A percentile compares a stretch with the other conserved stretches of the same genome.
These are phyloP conservation scores for Narthecium ossifragum DNA, from an alignment of 106 monocot genomes.

Conservation along the genomic window DNA sequence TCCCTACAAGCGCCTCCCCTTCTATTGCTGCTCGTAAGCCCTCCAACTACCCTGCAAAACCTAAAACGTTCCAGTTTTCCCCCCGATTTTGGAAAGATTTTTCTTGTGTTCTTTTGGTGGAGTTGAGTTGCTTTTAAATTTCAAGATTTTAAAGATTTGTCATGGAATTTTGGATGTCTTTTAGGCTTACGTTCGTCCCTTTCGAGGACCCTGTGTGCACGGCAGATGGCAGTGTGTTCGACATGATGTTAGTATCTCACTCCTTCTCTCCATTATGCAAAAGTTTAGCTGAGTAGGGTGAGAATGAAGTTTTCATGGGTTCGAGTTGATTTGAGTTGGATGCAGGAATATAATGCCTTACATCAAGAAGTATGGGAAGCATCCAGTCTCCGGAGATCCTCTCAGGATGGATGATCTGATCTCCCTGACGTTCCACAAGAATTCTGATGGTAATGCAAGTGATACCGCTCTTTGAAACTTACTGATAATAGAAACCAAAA, in stretches of 20 bases:
- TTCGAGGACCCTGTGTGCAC: constrained; percentile 95
- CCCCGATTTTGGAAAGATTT: too few species aligned
- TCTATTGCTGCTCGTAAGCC: constrained; percentile 94
- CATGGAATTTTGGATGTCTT: neutral
- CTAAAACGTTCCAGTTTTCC: neutral
- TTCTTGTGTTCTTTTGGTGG: constrained; percentile 1
- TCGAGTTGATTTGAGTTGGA: neutral
- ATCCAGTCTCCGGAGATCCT: constrained; percentile 61
- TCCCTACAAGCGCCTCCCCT: constrained; percentile 95
- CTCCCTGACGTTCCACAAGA: constrained; percentile 67
- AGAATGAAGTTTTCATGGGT: neutral
- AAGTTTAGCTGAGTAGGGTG: too few species aligned
- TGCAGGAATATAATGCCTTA: constrained; percentile 70
- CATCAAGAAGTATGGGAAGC: constrained; percentile 59
- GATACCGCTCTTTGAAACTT: too few species aligned
- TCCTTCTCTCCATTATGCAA: too few species aligned
- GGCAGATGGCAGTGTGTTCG: constrained; percentile 80
- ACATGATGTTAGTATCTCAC: constrained; percentile 67
- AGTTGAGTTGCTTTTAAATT: too few species aligned
- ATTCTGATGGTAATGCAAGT: constrained; percentile 66
- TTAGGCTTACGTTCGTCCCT: constrained; percentile 76
- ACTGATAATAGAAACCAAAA: too few species aligned
- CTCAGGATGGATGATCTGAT: constrained; percentile 49
- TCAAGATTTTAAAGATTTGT: too few species aligned
- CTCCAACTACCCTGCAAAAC: neutral